Base-by-base conservation (phyloP, 805 yeast species). In the Maudiozyma turicensis region DNA sequence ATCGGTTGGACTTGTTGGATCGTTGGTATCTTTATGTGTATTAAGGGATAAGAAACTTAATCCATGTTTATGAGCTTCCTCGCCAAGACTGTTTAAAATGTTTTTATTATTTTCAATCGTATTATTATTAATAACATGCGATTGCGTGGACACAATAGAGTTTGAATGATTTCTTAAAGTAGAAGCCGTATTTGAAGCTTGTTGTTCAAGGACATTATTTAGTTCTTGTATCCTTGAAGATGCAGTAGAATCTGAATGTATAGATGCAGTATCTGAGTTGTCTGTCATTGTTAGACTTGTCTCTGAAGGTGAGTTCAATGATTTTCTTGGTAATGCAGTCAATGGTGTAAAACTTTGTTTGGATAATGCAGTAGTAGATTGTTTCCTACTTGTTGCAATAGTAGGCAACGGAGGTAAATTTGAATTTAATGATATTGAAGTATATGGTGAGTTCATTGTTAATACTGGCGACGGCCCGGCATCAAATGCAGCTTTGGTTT, bases 381-480 rank as follows among this genome's bases (percentile, higher is more conserved):
- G 47, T 47, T 57, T 54, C 39, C 64, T 52, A 33, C 58, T 54
- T 8, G 61, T 55, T 2, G 64, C 52, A 1, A 59, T 59, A 15
- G 55, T 51, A 8, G 64, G 59, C 11, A 58, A 52, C 20, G 56
- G 56, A 15, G 60, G 58, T 33, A 48, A 32, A 15, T 13, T 29
- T 7, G 46, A 35, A 40, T 40, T 49, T 8, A 50, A 39, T 15
- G 41, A 48, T 8, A 46, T 34, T 40, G 55, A 52, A 31, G 53
- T 48, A 38, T 57, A 54, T 7, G 58, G 59, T 5, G 64, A 57
- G 15, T 59, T 56, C 50, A 58, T 52, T 13, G 59, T 55, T 40
- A 59, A 41, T 0, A 58, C 57, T 1, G 68, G 64, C 0, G 66
- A 61, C 13, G 64, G 63, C 0, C 60, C 61, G 34, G 57, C 63